Percentiles rank a stretch among this genome's conserved stretches.
These are phyloP conservation scores for Rhodotorula diobovata DNA, from an alignment of 768 basidiomycete genomes.

Conservation along the genomic window DNA sequence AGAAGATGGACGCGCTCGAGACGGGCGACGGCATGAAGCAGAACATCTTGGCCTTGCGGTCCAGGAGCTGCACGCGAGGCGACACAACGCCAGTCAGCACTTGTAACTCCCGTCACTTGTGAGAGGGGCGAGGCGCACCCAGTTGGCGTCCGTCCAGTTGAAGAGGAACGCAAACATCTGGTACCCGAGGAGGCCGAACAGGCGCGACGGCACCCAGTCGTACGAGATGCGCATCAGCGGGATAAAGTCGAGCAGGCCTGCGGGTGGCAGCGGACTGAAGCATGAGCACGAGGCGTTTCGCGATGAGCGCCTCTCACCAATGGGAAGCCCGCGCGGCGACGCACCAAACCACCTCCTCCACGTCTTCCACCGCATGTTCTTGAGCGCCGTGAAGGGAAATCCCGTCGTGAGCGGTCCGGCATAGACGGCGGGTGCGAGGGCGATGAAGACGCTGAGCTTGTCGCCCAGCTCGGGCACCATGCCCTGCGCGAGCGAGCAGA, in stretches of 20 bases:
- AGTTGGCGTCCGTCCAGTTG: constrained; percentile 55
- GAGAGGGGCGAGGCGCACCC: constrained; percentile 42
- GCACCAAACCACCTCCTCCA: constrained; percentile 53
- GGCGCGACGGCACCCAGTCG: constrained; percentile 50
- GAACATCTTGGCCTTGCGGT: constrained; percentile 56
- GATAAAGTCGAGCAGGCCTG: constrained; percentile 54
- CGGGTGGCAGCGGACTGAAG: too few species aligned
- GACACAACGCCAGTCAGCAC: too few species aligned
- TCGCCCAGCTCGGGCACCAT: constrained; percentile 54
- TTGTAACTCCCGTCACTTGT: too few species aligned
- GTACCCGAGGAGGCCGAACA: constrained; percentile 52
- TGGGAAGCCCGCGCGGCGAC: neutral
- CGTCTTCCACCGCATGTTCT: constrained; percentile 52
- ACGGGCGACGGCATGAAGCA: constrained; percentile 55
- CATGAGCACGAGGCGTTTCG: neutral
- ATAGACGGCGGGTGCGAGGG: constrained; percentile 55
- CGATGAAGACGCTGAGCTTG: constrained; percentile 52
- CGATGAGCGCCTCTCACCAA: neutral
- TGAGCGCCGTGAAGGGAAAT: constrained; percentile 53
- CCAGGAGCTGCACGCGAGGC: constrained; percentile 44
- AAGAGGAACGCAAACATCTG: constrained; percentile 55
- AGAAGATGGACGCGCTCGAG: constrained; percentile 49
- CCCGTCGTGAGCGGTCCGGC: constrained; percentile 54
- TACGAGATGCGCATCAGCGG: constrained; percentile 55
- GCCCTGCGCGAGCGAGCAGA: constrained; percentile 53